Evolutionary conservation across 345 rosid genomes (phyloP), one percentile per base, ranked within the genome.

Genomic region (Raphanus raphanistrum): DNA sequence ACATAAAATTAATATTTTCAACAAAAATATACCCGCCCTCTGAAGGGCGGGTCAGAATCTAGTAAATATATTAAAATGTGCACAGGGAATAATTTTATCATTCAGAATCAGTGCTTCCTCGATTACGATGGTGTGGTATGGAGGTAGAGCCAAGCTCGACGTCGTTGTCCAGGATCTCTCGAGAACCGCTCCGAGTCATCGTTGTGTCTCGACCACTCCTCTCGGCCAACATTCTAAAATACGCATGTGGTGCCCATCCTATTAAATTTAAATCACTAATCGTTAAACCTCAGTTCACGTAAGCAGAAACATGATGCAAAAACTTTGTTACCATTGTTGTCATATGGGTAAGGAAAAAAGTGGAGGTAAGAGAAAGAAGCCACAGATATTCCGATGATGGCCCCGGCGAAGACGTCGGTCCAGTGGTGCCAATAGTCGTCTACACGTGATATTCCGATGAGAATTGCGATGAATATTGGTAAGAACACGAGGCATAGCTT

Each of bases 371-470:
- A 86, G 57, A 86, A 86, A 31, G 88, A 57, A 57, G 89, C 79
- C 17, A 88, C 12, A 1, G 64, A 31, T 6, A 85, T 61, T 33
- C 94, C 92, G 80, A 88, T 80, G 75, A 85, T 74, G 66, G 90
- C 87, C 31, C 95, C 90, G n/a, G 84, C 70, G 63, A 90, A 88
- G 0, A 88, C 95, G 61, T 90, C 95, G 0, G 87, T 82, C 95
- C 95, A 90, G 35, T 90, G 95, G 69, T 90, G 92, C 95, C 92
- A 88, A 76, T 90, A 88, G 70, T 90, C 92, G 48, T 85, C 88
- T 0, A 90, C 87, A 1, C 90, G 88, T 41, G 95, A 78, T 71
- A 88, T 78, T 0, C 89, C 90, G 16, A 90, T 83, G 16, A 87
- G 80, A 33, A 81, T 64, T 28, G 90, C 92, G 3, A 75, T 9